These are phyloP conservation scores for Clathrus columnatus DNA, from an alignment of 768 basidiomycete genomes.

Conservation along the genomic window DNA sequence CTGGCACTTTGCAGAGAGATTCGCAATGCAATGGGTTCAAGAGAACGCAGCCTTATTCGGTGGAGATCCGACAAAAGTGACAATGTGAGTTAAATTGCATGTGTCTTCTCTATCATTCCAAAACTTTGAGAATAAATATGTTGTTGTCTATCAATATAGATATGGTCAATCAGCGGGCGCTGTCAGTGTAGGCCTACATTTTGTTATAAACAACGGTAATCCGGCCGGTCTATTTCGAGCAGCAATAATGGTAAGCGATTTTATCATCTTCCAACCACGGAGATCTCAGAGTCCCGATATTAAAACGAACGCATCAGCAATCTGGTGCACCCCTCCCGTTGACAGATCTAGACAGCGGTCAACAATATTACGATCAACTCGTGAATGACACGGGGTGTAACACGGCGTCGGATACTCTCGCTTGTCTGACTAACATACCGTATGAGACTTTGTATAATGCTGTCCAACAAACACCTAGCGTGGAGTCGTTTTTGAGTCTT, in stretches of 20 bases:
- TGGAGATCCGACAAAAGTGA: constrained; percentile 22
- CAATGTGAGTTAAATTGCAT: too few relatives aligned
- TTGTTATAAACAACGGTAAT: constrained; percentile 39
- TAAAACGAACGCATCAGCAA: too few relatives aligned
- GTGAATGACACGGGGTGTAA: constrained; percentile 35
- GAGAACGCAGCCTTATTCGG: constrained; percentile 28
- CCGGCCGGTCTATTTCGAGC: constrained; percentile 39
- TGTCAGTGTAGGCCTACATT: constrained; percentile 42
- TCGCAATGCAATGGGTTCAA: constrained; percentile 30
- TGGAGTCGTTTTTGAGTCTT: constrained; percentile 24
- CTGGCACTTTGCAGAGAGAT: neutral
- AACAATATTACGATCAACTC: constrained; percentile 36
- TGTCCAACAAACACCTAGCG: constrained; percentile 30
- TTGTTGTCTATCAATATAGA: constrained; percentile 17
- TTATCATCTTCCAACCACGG: constrained; percentile 22
- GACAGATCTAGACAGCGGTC: constrained; percentile 34
- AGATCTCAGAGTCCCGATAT: too few relatives aligned
- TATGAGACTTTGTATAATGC: constrained; percentile 31
- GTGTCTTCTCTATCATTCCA: too few relatives aligned
- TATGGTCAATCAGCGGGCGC: constrained; percentile 55
- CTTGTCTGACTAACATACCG: constrained; percentile 32
- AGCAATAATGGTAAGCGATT: constrained; percentile 33
- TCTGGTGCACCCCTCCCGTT: constrained; percentile 39
- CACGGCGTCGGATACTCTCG: constrained; percentile 29
- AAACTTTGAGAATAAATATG: too few relatives aligned